phyloP scores from a whole-genome alignment of 176 grass and related monocot genomes.

The Hsuehochloa calcarea region DNA sequence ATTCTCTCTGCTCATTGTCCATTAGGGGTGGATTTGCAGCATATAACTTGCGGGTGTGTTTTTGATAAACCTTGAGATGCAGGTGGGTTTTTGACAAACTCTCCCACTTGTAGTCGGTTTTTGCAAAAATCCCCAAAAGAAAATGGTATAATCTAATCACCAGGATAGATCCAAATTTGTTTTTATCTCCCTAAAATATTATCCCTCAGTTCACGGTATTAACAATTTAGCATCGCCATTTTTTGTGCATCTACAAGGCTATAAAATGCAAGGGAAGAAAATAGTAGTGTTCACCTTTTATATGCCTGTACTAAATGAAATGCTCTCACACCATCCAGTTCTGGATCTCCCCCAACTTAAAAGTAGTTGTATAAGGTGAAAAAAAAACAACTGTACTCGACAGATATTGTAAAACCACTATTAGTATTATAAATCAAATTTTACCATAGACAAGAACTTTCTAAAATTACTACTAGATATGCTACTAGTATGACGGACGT shows the following conservation, averaged over 20 bases:
- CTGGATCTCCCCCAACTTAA: not conserved
- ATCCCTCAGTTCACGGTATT: not conserved
- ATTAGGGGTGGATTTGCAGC: too few species aligned
- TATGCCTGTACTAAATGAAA: not conserved
- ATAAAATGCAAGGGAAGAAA: not conserved
- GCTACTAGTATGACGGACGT: not conserved
- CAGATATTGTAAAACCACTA: not conserved
- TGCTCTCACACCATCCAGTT: not conserved
- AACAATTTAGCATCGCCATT: not conserved
- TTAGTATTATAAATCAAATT: not conserved
- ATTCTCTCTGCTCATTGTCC: too few species aligned
- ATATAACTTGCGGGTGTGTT: too few species aligned
- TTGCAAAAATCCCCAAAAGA: too few species aligned
- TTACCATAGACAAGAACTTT: not conserved
- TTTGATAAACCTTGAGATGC: too few species aligned
- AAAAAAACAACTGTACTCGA: not conserved
- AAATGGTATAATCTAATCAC: not conserved
- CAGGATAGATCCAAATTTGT: not conserved
- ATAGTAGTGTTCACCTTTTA: not conserved
- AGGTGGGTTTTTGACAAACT: too few species aligned
- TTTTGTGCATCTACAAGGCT: not conserved
- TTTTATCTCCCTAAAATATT: not conserved
- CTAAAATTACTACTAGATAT: not conserved
- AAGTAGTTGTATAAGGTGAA: not conserved
- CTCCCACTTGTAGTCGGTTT: too few species aligned